phyloP scores from a whole-genome alignment of 1,284 basidiomycete genomes.

The Phellinidium pouzarii region DNA sequence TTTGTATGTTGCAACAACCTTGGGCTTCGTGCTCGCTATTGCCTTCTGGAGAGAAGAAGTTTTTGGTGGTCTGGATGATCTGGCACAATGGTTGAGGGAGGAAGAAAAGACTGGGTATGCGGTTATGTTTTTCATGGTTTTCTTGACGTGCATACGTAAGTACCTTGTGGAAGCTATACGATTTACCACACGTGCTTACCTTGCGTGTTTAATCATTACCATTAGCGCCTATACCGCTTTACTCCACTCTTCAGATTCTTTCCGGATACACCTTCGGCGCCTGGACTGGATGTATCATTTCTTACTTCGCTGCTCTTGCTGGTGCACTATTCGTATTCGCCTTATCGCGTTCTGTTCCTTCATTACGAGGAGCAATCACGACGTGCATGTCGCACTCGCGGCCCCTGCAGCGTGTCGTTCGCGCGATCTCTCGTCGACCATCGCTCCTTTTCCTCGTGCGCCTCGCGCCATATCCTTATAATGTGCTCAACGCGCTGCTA shows the following conservation, averaged over 20 bases:
- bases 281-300: constrained; percentile 73
- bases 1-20: constrained; percentile 58
- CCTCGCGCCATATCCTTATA: constrained; percentile 79
- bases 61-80: constrained; percentile 45
- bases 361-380: constrained; percentile 60
- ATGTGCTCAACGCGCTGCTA: constrained; percentile 85
- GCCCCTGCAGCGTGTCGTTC: constrained; percentile 68
- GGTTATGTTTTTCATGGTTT: constrained; percentile 70
- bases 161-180: constrained; percentile 23
- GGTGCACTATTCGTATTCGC: constrained; percentile 77
- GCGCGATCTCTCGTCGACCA: constrained; percentile 82
- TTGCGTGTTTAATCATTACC: constrained; percentile 14
- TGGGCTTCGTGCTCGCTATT: constrained; percentile 64
- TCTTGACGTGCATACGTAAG: constrained; percentile 78
- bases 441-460: constrained; percentile 82
- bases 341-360: constrained; percentile 56
- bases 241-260: constrained; percentile 82
- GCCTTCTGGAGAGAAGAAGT: constrained; percentile 55
- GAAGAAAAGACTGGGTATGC: constrained; percentile 64
- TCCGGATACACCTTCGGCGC: constrained; percentile 84
- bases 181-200: constrained; percentile 15
- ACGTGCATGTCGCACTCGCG: constrained; percentile 61
- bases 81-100: constrained; percentile 64
- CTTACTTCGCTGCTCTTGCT: constrained; percentile 76
- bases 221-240: constrained; percentile 74